Percentiles rank a stretch among this genome's conserved stretches.
Evolutionary conservation across 1,139 yeast species (phyloP).

Genomic region (Protomyces inouyei): DNA sequence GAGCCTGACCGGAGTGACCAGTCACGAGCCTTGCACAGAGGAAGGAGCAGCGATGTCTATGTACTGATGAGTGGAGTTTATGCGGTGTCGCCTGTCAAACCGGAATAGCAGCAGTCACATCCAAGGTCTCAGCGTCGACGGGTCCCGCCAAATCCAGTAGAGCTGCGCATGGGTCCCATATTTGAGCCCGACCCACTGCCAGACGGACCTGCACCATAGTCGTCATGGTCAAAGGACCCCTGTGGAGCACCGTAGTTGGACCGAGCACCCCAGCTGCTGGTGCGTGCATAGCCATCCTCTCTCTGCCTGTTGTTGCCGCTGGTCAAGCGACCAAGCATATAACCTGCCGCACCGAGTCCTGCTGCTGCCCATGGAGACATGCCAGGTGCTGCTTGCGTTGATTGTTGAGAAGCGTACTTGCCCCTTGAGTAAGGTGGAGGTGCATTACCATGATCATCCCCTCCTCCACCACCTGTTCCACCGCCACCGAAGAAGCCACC

Average conservation of each 20-base stretch:
- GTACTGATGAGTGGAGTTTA: not conserved
- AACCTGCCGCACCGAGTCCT: not conserved
- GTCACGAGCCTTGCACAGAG: no score
- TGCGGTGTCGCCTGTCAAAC: not conserved
- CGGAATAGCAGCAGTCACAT: not conserved
- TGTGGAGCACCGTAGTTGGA: not conserved
- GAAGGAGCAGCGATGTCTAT: no score
- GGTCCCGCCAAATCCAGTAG: not conserved
- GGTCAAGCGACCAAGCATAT: not conserved
- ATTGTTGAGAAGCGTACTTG: not conserved
- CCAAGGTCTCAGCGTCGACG: not conserved
- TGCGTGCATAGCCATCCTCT: not conserved
- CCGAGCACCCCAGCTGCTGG: not conserved
- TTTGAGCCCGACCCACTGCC: not conserved
- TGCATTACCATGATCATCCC: not conserved
- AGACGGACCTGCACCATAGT: not conserved
- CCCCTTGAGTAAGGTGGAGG: not conserved
- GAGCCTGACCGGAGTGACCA: not conserved
- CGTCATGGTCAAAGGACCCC: not conserved
- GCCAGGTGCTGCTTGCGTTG: not conserved
- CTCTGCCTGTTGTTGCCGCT: not conserved
- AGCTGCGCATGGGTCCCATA: not conserved
- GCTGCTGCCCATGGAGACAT: not conserved
- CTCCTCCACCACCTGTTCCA: not conserved
- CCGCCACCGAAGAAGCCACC: not conserved